These are phyloP conservation scores for Exophiala viscosa DNA, from an alignment of 2,329 filamentous ascomycete genomes.

Conservation along the genomic window DNA sequence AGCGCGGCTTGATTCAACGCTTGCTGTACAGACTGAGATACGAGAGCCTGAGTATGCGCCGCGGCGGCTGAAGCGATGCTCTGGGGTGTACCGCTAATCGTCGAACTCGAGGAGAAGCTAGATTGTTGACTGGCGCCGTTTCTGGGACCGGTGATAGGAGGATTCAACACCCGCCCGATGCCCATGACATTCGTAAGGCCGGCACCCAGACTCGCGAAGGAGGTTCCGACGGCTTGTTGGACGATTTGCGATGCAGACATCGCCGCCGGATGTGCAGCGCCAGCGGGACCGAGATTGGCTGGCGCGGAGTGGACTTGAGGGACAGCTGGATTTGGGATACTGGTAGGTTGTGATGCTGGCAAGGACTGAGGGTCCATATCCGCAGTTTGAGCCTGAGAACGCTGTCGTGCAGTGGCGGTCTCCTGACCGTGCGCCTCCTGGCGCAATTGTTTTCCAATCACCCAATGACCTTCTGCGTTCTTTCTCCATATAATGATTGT, in stretches of 20 bases:
- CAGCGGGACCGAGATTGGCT: constrained; percentile 1
- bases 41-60: constrained; percentile 9
- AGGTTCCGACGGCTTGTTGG: constrained; percentile 23
- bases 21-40: constrained; percentile 14
- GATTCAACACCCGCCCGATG: constrained; percentile 15
- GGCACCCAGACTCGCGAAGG: constrained; percentile 21
- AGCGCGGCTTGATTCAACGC: constrained; percentile 8
- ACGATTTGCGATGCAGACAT: constrained; percentile 25
- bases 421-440: constrained; percentile 55
- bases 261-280: constrained; percentile 10
- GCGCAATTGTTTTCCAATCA: constrained; percentile 67
- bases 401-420: constrained; percentile 36
- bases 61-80: constrained; percentile 8
- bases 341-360: constrained; percentile 34
- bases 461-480: constrained; percentile 80
- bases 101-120: constrained; percentile 9
- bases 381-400: constrained; percentile 2
- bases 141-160: neutral
- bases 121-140: constrained; percentile 9
- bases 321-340: constrained; percentile 22
- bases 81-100: constrained; percentile 7
- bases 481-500: constrained; percentile 93
- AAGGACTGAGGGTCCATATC: constrained; percentile 17
- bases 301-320: constrained; percentile 3
- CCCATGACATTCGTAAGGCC: constrained; percentile 25